Base-by-base conservation (phyloP, 352 stramenopile genomes). In the Globisporangium orthogonon region DNA sequence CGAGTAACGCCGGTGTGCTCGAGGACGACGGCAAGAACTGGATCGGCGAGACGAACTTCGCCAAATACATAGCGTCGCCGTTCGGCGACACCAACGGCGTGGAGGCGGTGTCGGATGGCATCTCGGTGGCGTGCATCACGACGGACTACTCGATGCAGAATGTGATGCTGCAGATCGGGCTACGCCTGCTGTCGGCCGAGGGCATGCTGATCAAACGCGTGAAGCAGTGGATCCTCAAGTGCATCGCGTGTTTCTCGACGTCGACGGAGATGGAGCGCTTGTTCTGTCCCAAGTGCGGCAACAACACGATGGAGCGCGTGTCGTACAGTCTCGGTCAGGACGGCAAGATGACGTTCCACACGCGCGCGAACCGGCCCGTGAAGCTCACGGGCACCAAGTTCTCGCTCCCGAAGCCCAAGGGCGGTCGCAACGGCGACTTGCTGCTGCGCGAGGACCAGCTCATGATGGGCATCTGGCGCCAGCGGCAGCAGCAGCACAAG, bases 371-470 rank as follows among this genome's bases (percentile, higher is more conserved):
- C 60, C 83, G 85, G 18, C 81, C 85, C 9, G 75, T 71, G 46
- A 98, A 98, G 74, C 82, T 97, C 44, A 86, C 89, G 52, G 97
- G 97, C 44, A 98, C 93, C 55, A 98, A 98, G 69, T 99, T 97
- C 71, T 97, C 95, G n/a, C 71, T 99, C 15, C 96, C 96, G 7
- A 98, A 98, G 71, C 84, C 95, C 30, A 96, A 95, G 62, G 89
- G 91, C 53, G 91, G 88, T 5, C 85, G 87, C 17, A 67, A 98
- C 52, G 97, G 96, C 50, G 97, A 99, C 65, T 63, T 99, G 23
- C 72, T 99, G 49, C 82, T 99, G 45, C 83, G 96, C 40, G 96
- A 99, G 71, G 97, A 99, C 78, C 97, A 99, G 73, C 77, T 99
- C 9, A 73, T 98, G 61, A 89, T 91, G 46, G 97, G 97, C 58